Evolutionary conservation across 2,329 filamentous ascomycete genomes (phyloP).

Genomic region (Aspergillus sp.): DNA sequence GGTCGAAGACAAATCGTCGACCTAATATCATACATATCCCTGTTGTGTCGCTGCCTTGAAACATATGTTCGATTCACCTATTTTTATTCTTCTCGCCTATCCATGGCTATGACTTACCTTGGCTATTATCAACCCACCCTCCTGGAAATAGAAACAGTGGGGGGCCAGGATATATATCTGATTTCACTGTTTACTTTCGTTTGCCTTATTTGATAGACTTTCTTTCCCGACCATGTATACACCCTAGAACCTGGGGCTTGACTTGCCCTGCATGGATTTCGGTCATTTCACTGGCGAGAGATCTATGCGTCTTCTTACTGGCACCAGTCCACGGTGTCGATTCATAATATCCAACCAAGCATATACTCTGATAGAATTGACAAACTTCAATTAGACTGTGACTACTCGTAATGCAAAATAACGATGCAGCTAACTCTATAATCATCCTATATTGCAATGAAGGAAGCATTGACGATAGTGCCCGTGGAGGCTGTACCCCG

Average conservation of each 20-base stretch:
- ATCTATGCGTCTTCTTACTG: too few species aligned
- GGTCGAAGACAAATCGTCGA: background rate
- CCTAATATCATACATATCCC: slow-evolving; percentile 14
- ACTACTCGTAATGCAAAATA: too few species aligned
- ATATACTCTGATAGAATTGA: too few species aligned
- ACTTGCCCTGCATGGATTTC: background rate
- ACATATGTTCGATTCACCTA: background rate
- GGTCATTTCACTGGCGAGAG: background rate
- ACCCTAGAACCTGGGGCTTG: background rate
- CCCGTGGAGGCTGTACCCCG: too few species aligned
- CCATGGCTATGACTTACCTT: background rate
- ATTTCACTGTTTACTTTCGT: background rate
- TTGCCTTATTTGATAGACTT: background rate
- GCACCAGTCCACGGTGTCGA: background rate
- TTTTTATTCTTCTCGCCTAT: background rate
- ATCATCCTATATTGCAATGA: too few species aligned
- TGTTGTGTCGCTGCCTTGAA: slow-evolving; percentile 14
- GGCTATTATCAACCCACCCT: background rate
- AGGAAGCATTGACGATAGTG: too few species aligned
- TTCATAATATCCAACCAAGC: background rate
- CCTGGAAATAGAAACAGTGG: background rate
- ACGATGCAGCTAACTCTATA: too few species aligned
- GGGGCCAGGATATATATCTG: background rate
- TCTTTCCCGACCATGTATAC: background rate
- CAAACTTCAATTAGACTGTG: too few species aligned